Evolutionary conservation across 257 asterid genomes (phyloP), one percentile per base, ranked within the genome.

Genomic region (Linaria vulgaris): DNA sequence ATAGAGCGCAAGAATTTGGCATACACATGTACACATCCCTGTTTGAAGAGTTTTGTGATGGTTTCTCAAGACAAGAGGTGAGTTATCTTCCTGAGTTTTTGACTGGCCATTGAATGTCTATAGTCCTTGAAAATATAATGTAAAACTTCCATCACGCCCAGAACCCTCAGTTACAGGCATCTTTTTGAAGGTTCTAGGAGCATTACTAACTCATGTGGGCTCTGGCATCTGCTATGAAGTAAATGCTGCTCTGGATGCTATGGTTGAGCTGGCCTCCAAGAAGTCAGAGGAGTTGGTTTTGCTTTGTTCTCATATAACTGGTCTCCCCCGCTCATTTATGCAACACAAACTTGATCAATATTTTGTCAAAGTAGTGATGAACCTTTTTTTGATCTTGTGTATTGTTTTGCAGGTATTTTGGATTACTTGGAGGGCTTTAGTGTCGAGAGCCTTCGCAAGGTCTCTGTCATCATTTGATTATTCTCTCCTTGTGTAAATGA

Each of bases 401-500:
- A 2, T 27, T 22, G 61, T 61, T 72, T 72, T 14, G 54, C 79
- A 88, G 96, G 96, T 71, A 77, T 89, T 82, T 78, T 89, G 82
- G 96, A 89, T 80, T 89, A 89, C 79, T 73, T 86, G 79, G 96
- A 89, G 85, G 80, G 92, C 59, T 86, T 89, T 77, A 78, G 72
- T 56, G 54, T 68, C 63, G 91, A 75, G 79, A 80, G 81, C 68
- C 82, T 89, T 69, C 96, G 78, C 77, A 86, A 86, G 96, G 96
- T 84, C 43, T 55, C 20, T 22, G 48, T 55, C 46, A 44, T 56
- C 39, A 24, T 65, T 57, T 53, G 15, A 6, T 62, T 20, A 6
- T 61, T 34, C 10, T 54, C 72, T 41, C 43, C 58, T 70, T 37
- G 70, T 53, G 47, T 30, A 55, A 38, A 51, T 55, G 56, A 55